Evolutionary conservation across 169 alveolate species (phyloP).

Genomic region (Eimeria falciformis): DNA sequence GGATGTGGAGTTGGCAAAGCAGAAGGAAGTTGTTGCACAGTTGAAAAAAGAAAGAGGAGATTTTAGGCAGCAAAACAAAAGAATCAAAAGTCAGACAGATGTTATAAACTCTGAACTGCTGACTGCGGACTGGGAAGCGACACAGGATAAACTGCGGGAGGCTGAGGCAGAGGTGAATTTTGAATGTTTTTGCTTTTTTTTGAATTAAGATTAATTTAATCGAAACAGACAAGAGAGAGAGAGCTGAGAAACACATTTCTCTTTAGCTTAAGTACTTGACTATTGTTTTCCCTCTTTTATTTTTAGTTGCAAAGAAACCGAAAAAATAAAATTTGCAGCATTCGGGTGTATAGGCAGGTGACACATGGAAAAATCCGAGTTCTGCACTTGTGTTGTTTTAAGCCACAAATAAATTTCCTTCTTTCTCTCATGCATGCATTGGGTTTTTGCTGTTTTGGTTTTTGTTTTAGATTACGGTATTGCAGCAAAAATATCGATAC

Average conservation of each 20-base stretch:
- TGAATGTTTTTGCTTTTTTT: neutral
- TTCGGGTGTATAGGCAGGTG: no score
- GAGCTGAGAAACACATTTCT: neutral
- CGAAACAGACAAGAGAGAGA: neutral
- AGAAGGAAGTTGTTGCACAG: constrained; percentile 86
- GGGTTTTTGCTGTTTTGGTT: neutral
- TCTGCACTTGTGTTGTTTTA: no score
- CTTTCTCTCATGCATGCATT: no score
- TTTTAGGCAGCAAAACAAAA: constrained; percentile 82
- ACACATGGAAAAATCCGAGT: no score
- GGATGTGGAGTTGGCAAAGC: constrained; percentile 81
- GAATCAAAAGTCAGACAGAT: constrained; percentile 90
- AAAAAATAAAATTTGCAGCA: no score
- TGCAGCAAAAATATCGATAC: neutral
- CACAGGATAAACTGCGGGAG: constrained; percentile 51
- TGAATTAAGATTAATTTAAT: neutral
- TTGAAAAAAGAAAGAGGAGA: constrained; percentile 87
- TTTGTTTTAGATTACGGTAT: neutral
- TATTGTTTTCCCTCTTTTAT: neutral
- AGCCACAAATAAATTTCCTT: no score
- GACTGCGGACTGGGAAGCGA: constrained; percentile 75
- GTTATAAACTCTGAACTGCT: constrained; percentile 87
- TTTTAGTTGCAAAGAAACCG: no score
- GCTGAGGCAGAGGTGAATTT: constrained; percentile 17
- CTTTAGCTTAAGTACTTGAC: neutral